Evolutionary conservation across 1,139 yeast genomes (phyloP).

Genomic region (Yamadazyma sp.): DNA sequence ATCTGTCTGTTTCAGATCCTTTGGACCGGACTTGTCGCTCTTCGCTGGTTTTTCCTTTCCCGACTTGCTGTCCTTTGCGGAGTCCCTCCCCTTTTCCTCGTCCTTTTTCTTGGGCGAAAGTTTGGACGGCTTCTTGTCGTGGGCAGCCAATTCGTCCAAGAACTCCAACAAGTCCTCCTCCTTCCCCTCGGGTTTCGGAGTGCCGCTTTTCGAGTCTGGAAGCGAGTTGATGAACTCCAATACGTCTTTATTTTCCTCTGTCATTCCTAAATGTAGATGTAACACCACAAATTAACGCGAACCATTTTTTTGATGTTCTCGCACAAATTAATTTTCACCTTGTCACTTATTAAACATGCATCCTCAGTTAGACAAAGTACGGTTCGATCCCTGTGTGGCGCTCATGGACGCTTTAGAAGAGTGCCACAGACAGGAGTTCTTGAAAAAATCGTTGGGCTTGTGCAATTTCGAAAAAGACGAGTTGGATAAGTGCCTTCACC

Average conservation of each 20-base stretch:
- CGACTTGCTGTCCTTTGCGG: no score
- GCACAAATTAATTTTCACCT: background rate
- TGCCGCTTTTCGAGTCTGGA: conserved; percentile 60
- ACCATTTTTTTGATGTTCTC: background rate
- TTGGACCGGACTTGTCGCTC: no score
- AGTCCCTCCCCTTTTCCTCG: conserved; percentile 4
- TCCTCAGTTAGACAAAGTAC: conserved; percentile 46
- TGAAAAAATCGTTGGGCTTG: conserved; percentile 75
- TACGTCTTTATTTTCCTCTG: conserved; percentile 60
- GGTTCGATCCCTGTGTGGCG: conserved; percentile 65
- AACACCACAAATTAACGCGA: background rate
- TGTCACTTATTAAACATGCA: conserved; percentile 32
- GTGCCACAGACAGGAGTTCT: conserved; percentile 75
- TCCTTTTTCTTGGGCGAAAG: conserved; percentile 12
- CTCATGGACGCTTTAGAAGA: conserved; percentile 86
- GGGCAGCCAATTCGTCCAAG: conserved; percentile 73
- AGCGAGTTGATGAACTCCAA: conserved; percentile 85
- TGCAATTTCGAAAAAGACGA: conserved; percentile 87
- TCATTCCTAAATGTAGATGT: conserved; percentile 1
- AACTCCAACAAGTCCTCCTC: conserved; percentile 84
- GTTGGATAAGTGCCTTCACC: conserved; percentile 74
- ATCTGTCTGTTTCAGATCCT: background rate
- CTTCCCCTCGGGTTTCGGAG: conserved; percentile 42
- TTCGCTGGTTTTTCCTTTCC: conserved; percentile 4
- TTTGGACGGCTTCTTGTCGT: conserved; percentile 23